Percentiles rank a stretch among this genome's conserved stretches.
Evolutionary conservation across 495 filamentous ascomycete species (phyloP).

Genomic region (Baudoinia panamericana): DNA sequence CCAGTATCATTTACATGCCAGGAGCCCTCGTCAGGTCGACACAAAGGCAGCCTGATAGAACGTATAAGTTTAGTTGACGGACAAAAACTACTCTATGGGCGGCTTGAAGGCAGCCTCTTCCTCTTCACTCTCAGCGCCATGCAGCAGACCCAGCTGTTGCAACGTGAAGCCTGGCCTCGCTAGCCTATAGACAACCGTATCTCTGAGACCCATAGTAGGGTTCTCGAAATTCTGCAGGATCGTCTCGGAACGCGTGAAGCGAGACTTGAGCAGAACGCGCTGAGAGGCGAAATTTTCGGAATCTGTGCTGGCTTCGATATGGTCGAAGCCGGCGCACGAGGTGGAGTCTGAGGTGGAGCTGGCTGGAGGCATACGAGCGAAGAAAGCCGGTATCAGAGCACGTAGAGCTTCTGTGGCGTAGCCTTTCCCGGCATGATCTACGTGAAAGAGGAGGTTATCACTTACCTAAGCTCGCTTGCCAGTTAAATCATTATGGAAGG

Average conservation of each 20-base stretch:
- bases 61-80: too few relatives aligned
- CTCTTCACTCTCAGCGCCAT: not conserved
- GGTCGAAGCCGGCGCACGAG: conserved; percentile 10
- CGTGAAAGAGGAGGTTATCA: too few relatives aligned
- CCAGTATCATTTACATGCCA: too few relatives aligned
- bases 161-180: conserved; percentile 10
- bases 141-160: conserved; percentile 6
- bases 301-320: conserved; percentile 7
- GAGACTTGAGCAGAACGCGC: conserved; percentile 16
- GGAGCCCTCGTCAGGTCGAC: too few relatives aligned
- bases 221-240: not conserved
- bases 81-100: conserved; percentile 12
- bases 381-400: conserved; percentile 13
- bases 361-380: conserved; percentile 14
- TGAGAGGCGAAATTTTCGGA: conserved; percentile 4
- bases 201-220: not conserved
- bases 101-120: not conserved
- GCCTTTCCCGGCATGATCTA: conserved; percentile 16
- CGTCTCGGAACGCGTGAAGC: conserved; percentile 12
- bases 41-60: too few relatives aligned
- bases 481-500: too few relatives aligned
- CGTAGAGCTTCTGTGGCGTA: conserved; percentile 20
- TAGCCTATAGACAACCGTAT: conserved; percentile 3
- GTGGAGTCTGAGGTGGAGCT: too few relatives aligned
- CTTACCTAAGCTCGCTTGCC: not conserved